phyloP scores from a whole-genome alignment of 2,329 filamentous ascomycete genomes.

The Fusarium dimerum region DNA sequence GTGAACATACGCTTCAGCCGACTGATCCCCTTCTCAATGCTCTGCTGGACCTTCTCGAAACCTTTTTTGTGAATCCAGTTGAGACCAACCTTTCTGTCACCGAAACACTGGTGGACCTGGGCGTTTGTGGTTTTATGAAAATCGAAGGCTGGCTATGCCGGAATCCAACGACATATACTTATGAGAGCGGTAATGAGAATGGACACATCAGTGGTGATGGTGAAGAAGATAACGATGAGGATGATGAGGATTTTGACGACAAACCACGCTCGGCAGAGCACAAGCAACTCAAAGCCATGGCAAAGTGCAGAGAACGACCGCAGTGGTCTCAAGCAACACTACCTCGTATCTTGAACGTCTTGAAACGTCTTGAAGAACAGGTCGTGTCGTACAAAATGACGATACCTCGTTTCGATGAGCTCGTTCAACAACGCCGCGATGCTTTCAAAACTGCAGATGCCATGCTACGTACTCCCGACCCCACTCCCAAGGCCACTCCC shows the following conservation, averaged over 20 bases:
- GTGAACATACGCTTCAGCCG: constrained; percentile 60
- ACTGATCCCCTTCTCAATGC: constrained; percentile 67
- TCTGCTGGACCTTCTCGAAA: constrained; percentile 69
- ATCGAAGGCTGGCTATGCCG: constrained; percentile 90
- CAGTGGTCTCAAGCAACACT: constrained; percentile 52
- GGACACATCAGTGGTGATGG: constrained; percentile 6
- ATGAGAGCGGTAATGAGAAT: constrained; percentile 41
- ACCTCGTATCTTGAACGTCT: constrained; percentile 55
- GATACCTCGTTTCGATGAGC: constrained; percentile 71
- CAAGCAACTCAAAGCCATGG: constrained; percentile 47
- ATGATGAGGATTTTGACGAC: constrained; percentile 21
- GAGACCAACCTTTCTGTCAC: constrained; percentile 90
- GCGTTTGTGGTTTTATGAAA: constrained; percentile 79
- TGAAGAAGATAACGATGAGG: constrained; percentile 17
- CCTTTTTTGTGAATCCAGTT: constrained; percentile 86
- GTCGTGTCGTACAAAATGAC: constrained; percentile 61
- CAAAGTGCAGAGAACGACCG: constrained; percentile 54
- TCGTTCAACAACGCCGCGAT: constrained; percentile 65
- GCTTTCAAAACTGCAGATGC: constrained; percentile 63
- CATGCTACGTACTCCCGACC: constrained; percentile 40
- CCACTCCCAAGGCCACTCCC: constrained; percentile 31
- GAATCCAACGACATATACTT: constrained; percentile 62
- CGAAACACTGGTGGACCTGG: constrained; percentile 78
- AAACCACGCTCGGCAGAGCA: constrained; percentile 25
- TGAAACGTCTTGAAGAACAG: constrained; percentile 64